Conservation (phyloP, 495 filamentous ascomycete species). For the Aspergillus ellipticus region DNA sequence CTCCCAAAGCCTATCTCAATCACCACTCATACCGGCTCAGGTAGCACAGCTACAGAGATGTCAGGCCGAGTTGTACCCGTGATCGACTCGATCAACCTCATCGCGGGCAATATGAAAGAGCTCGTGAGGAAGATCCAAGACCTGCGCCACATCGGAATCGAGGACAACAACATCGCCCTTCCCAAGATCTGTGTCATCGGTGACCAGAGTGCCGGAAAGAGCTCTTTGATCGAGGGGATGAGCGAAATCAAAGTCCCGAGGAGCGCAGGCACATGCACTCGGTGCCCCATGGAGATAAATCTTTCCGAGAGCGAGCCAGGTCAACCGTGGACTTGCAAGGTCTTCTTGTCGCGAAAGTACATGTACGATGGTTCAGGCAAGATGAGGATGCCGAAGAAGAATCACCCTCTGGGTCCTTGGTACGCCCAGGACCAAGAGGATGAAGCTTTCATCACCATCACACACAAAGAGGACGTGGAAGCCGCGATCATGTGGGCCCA, state of each 20-base stretch:
- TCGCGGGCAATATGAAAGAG: constrained; percentile 37
- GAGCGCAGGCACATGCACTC: constrained; percentile 65
- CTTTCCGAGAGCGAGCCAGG: constrained; percentile 47
- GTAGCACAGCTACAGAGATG: constrained; percentile 3
- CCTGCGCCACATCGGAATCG: constrained; percentile 45
- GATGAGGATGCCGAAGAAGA: constrained; percentile 18
- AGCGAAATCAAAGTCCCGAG: constrained; percentile 74
- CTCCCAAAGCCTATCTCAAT: neutral
- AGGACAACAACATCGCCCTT: constrained; percentile 55
- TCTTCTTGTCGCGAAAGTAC: constrained; percentile 60
- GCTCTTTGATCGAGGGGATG: constrained; percentile 74
- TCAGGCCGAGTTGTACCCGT: neutral
- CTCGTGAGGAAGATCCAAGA: constrained; percentile 47
- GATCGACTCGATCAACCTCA: constrained; percentile 23
- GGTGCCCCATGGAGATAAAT: constrained; percentile 77
- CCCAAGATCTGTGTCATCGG: constrained; percentile 78
- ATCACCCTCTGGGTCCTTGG: constrained; percentile 45
- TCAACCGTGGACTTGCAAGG: constrained; percentile 56
- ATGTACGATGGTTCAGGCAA: constrained; percentile 34
- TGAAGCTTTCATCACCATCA: constrained; percentile 38
- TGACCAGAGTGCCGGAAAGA: constrained; percentile 79
- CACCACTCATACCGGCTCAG: constrained; percentile 1
- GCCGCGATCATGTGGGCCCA: constrained; percentile 65
- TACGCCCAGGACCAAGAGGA: constrained; percentile 30
- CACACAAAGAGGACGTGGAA: constrained; percentile 48